Conservation (phyloP, 805 yeast genomes). For the Candida ulmi region DNA sequence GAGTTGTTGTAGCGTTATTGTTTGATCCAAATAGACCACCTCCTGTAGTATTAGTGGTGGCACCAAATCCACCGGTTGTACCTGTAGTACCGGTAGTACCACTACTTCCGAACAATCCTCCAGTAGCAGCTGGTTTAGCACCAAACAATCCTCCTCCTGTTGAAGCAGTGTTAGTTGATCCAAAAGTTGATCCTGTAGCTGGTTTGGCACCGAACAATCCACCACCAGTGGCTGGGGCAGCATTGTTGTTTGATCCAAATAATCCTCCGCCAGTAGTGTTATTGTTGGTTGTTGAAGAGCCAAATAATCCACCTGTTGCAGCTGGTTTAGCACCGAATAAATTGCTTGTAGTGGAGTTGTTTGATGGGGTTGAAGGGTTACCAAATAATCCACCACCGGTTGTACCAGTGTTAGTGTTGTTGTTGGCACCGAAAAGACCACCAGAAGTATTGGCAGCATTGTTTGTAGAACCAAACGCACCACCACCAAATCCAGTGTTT, state of each 20-base stretch:
- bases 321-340: constrained; percentile 27
- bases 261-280: constrained; percentile 29
- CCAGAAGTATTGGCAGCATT: constrained; percentile 24
- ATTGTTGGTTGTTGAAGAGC: constrained; percentile 22
- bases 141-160: constrained; percentile 29
- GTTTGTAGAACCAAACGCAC: constrained; percentile 22
- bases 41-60: constrained; percentile 2
- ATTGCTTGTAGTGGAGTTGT: constrained; percentile 19
- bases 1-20: constrained; percentile 3
- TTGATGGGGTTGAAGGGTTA: constrained; percentile 21
- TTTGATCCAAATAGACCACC: constrained; percentile 30
- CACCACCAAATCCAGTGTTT: constrained; percentile 11
- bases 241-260: constrained; percentile 33
- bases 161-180: constrained; percentile 1
- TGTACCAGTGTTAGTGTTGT: constrained; percentile 11
- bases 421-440: constrained; percentile 36
- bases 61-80: constrained; percentile 3
- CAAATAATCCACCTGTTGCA: constrained; percentile 34
- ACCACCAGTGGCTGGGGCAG: constrained; percentile 22
- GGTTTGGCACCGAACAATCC: constrained; percentile 32
- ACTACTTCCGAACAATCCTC: constrained; percentile 36
- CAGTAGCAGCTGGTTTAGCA: constrained; percentile 12
- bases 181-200: constrained; percentile 25
- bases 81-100: constrained; percentile 24
- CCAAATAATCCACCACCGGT: constrained; percentile 36